phyloP scores from a whole-genome alignment of 2,329 filamentous ascomycete species.

The Xylariaceae sp. region DNA sequence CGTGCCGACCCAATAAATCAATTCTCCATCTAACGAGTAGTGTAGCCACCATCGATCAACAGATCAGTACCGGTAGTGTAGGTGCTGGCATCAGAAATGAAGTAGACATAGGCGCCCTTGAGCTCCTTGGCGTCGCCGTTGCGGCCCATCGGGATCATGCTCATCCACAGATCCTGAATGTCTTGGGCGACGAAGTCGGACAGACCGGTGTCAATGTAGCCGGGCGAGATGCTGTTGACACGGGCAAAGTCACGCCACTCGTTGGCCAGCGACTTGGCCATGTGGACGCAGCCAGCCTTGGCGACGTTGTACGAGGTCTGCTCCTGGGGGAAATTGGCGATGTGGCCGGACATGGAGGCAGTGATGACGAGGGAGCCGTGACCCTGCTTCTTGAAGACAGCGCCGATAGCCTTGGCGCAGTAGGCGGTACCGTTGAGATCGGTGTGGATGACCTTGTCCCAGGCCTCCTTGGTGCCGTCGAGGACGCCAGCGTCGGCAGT shows the following conservation, averaged over 20 bases:
- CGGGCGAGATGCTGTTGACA: slow-evolving; percentile 57
- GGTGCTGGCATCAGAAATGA: slow-evolving; percentile 68
- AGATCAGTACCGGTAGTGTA: slow-evolving; percentile 72
- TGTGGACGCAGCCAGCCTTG: slow-evolving; percentile 45
- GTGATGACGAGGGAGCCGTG: slow-evolving; percentile 60
- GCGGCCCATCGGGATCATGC: slow-evolving; percentile 37
- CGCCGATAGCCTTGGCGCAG: slow-evolving; percentile 55
- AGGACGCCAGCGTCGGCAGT: slow-evolving; percentile 53
- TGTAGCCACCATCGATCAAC: slow-evolving; percentile 68
- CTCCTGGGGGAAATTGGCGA: slow-evolving; percentile 62
- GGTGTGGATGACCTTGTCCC: slow-evolving; percentile 54
- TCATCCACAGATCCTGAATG: slow-evolving; percentile 28
- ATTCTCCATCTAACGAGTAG: slow-evolving; percentile 1
- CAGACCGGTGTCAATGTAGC: slow-evolving; percentile 47
- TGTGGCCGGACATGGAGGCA: slow-evolving; percentile 61
- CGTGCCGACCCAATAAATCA: not conserved
- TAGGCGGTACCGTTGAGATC: slow-evolving; percentile 65
- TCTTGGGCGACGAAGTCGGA: slow-evolving; percentile 38
- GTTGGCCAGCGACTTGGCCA: slow-evolving; percentile 43
- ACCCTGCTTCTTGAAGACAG: slow-evolving; percentile 58
- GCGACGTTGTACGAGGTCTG: slow-evolving; percentile 60
- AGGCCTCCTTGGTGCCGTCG: slow-evolving; percentile 51
- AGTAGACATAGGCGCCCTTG: slow-evolving; percentile 70
- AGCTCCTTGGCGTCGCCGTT: slow-evolving; percentile 62
- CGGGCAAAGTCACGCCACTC: slow-evolving; percentile 62